Conservation (phyloP, 2,329 filamentous ascomycete genomes). For the Aotearoamyces nothofagi region DNA sequence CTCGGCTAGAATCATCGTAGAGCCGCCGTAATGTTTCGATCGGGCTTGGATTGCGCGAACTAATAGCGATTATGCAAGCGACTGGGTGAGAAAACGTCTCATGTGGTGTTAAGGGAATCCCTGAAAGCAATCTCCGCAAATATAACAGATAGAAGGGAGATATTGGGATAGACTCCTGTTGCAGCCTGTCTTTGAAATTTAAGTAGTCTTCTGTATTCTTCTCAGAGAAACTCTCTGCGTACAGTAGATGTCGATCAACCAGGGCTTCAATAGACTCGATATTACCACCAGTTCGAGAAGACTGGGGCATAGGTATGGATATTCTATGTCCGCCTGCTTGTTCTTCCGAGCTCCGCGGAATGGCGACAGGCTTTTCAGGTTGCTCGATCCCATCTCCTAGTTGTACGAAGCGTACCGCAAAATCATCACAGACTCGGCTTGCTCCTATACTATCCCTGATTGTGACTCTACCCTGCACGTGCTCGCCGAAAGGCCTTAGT, state of each 20-base stretch:
- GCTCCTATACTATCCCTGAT: conserved; percentile 81
- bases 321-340: too few species aligned
- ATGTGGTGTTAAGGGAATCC: conserved; percentile 62
- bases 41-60: conserved; percentile 67
- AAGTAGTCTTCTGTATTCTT: conserved; percentile 19
- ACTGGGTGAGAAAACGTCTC: conserved; percentile 94
- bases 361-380: conserved; percentile 26
- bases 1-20: conserved; percentile 72
- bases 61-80: conserved; percentile 87
- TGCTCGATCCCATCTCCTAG: conserved; percentile 44
- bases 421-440: conserved; percentile 76
- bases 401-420: conserved; percentile 70
- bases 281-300: conserved; percentile 26
- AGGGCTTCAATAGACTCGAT: conserved; percentile 64
- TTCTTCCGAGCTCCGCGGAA: conserved; percentile 18
- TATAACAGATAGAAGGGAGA: conserved; percentile 81
- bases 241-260: conserved; percentile 63
- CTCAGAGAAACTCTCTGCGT: conserved; percentile 40
- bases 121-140: conserved; percentile 67
- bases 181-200: conserved; percentile 20
- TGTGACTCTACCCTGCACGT: conserved; percentile 72
- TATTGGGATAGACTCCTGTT: conserved; percentile 23
- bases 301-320: conserved; percentile 1
- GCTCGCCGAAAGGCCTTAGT: conserved; percentile 81
- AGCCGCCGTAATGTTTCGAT: conserved; percentile 77